Evolutionary conservation across 108 stramenopile genomes (phyloP), one percentile per base, ranked within the genome.

Genomic region (Phaeodactylum tricornutum): DNA sequence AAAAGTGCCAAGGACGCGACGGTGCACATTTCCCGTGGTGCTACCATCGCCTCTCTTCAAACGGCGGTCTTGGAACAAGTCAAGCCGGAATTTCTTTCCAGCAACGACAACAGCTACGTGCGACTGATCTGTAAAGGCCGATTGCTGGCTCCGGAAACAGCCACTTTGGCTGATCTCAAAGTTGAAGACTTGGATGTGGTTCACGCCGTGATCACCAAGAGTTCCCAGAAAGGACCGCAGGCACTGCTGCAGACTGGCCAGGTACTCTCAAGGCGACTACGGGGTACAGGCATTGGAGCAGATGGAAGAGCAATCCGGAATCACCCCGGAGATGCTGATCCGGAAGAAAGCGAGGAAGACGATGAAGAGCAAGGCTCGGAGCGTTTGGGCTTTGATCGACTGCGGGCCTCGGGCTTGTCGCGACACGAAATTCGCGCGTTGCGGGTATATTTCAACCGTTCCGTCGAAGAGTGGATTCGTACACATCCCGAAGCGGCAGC

Each of bases 351-450:
- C 16, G 50, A 52, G 4, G 50, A 52, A 14, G 50, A 73, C 20
- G 64, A 64, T 17, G 58, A 62, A 11, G 53, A 17, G 24, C 39
- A 39, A 31, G 43, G 45, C 11, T 61, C 57, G 48, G 50, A 71
- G 62, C 56, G 80, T 14, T 43, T 69, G 29, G 87, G 87, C 37
- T 89, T 89, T 72, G 87, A 89, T 75, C 78, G 78, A 52, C 57
- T 89, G 49, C 61, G 87, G 36, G 36, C 47, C 19, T 38, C 69
- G 55, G 79, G 81, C 17, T 51, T 84, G 46, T 34, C 62, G 7
- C 62, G 89, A 14, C 40, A 45, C 4, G 82, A 91, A 57, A 73
- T 91, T 19, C 62, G 59, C 29, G 80, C 74, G 15, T 69, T 91
- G 25, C 76, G 89, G 37, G 35, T 67, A 19, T 91, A 91, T 65